Base-by-base conservation (phyloP, 148 eudicot genomes). In the Gaultheria prostrata region DNA sequence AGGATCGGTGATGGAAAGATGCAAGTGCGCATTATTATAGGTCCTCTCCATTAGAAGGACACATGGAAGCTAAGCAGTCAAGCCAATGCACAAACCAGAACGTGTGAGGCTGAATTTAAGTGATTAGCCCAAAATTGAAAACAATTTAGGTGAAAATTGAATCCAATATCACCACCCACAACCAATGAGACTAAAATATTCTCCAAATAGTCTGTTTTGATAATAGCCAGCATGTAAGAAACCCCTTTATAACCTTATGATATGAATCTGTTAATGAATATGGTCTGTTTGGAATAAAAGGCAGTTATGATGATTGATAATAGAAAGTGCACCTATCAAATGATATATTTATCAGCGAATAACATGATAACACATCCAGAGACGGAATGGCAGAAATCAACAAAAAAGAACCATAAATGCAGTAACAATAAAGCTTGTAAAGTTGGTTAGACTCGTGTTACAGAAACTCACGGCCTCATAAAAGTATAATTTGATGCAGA, bases 321-420 rank as follows among this genome's bases (percentile, higher is more conserved):
- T 39, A 11, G 24, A 24, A 20, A 30, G 35, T 28, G 33, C 10
- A 8, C 76, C 13, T 12, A 54, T 3, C 61, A 39, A 56, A 73
- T 53, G 15, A 53, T 69, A 56, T 56, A 24, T 20, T 56, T 35
- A 81, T 46, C 77, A 82, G 18, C 18, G 72, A 20, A 26, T 63
- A 67, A 48, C 76, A 17, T 77, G 67, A 49, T 74, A 63, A 83
- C 50, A 59, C 49, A 57, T 43, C 80, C 15, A n/a, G 50, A 20
- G 39, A 48, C 0, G 51, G 76, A 77, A 83, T n/a, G 3, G 43
- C 43, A 39, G 43, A 39, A 8, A 1, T 20, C n/a, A 35, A 4
- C 51, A 49, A 15, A 51, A 12, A 10, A 33, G 43, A 39, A 39
- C 6, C 81, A 78, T 32, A 9, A 54, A 78, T 28, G 26, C 67